These are phyloP conservation scores for Phytopythium aichiense DNA, from an alignment of 352 stramenopile genomes.

Conservation along the genomic window DNA sequence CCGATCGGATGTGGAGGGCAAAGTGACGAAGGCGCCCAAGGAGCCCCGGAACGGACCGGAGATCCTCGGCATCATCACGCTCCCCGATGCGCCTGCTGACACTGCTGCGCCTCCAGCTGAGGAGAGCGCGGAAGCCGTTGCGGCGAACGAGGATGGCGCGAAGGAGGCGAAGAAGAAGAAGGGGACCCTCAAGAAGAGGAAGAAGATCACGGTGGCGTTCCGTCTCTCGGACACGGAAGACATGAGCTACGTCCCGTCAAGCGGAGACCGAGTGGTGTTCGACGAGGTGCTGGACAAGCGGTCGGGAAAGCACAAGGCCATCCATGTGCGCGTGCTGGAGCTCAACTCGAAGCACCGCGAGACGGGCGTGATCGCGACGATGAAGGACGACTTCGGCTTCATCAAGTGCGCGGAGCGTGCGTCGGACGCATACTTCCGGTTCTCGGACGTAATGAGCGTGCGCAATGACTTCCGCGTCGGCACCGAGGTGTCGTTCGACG, in stretches of 20 bases:
- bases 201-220: slow-evolving; percentile 35
- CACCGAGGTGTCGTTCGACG: slow-evolving; percentile 72
- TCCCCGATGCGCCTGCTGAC: slow-evolving; percentile 6
- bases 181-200: slow-evolving; percentile 15
- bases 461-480: slow-evolving; percentile 41
- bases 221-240: slow-evolving; percentile 57
- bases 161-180: slow-evolving; percentile 47
- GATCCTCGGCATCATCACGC: slow-evolving; percentile 52
- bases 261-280: slow-evolving; percentile 60
- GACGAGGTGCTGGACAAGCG: slow-evolving; percentile 74
- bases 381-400: slow-evolving; percentile 83
- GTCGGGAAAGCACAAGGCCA: slow-evolving; percentile 44
- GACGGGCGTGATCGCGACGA: slow-evolving; percentile 53
- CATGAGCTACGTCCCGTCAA: slow-evolving; percentile 53
- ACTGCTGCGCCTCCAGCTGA: neutral
- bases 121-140: slow-evolving; percentile 16
- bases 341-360: slow-evolving; percentile 69
- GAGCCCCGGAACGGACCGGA: slow-evolving; percentile 59
- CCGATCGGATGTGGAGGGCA: slow-evolving; percentile 46
- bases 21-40: slow-evolving; percentile 60
- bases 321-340: slow-evolving; percentile 56
- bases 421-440: slow-evolving; percentile 71
- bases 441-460: slow-evolving; percentile 68
- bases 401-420: slow-evolving; percentile 74
- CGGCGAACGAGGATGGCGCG: slow-evolving; percentile 6